These are phyloP conservation scores for Penicillium canescens DNA, from an alignment of 495 filamentous ascomycete species.

Conservation along the genomic window DNA sequence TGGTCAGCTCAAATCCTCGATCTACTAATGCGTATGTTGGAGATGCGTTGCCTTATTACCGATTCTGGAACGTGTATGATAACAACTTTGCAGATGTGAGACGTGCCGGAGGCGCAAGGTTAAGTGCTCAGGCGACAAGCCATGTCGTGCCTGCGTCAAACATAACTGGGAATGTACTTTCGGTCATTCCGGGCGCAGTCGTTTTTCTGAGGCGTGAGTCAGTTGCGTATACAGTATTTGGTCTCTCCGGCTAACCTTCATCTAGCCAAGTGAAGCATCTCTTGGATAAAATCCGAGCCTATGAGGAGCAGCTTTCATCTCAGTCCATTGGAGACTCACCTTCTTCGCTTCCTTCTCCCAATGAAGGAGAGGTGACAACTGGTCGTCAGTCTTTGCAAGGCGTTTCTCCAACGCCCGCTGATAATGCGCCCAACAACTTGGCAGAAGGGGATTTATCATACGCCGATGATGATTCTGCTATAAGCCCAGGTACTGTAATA, in stretches of 20 bases:
- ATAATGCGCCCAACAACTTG: not conserved
- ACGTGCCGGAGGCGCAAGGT: conserved; percentile 24
- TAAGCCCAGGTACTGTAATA: conserved; percentile 15
- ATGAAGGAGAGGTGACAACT: not conserved
- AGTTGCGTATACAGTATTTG: not conserved
- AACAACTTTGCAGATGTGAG: conserved; percentile 18
- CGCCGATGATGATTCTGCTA: conserved; percentile 3
- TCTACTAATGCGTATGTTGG: conserved; percentile 17
- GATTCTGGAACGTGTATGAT: not conserved
- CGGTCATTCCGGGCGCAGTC: conserved; percentile 13
- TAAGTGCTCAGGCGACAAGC: conserved; percentile 21
- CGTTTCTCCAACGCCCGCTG: not conserved
- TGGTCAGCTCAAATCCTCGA: conserved; percentile 9
- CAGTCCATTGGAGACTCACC: not conserved
- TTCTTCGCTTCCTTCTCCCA: not conserved
- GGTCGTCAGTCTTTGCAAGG: not conserved
- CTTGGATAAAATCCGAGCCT: conserved; percentile 12
- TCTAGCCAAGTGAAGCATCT: conserved; percentile 16
- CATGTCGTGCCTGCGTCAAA: conserved; percentile 22
- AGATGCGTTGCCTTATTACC: not conserved
- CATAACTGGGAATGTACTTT: conserved; percentile 23
- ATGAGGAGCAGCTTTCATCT: conserved; percentile 14
- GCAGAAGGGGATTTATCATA: not conserved
- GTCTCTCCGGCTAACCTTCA: not conserved
- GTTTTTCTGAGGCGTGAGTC: conserved; percentile 22